These are phyloP conservation scores for Colletotrichum camelliae DNA, from an alignment of 2,329 filamentous ascomycete species.

Conservation along the genomic window DNA sequence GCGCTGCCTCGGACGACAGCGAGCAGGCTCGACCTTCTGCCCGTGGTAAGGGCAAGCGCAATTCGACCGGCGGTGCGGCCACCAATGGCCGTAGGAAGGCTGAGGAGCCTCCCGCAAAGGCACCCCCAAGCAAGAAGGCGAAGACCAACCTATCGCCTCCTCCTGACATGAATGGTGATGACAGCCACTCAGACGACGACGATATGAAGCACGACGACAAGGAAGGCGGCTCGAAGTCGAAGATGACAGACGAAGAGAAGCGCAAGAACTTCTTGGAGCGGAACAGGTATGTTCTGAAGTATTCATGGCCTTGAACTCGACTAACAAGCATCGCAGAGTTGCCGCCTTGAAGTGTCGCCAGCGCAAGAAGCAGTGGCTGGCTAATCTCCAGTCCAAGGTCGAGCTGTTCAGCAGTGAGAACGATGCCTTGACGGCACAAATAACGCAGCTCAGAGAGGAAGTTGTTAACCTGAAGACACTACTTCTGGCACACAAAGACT, in stretches of 20 bases:
- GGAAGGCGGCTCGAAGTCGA: conserved; percentile 65
- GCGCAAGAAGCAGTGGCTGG: conserved; percentile 98
- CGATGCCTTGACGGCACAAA: conserved; percentile 82
- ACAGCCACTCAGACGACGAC: conserved; percentile 44
- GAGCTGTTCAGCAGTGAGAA: conserved; percentile 94
- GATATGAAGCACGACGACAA: conserved; percentile 54
- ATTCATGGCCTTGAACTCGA: neutral
- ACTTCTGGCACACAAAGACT: conserved; percentile 93
- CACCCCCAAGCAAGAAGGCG: conserved; percentile 70
- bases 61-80: conserved; percentile 43
- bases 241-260: conserved; percentile 99
- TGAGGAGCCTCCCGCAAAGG: conserved; percentile 69
- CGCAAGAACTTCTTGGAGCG: conserved; percentile 96
- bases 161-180: conserved; percentile 31
- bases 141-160: conserved; percentile 60
- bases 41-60: conserved; percentile 74
- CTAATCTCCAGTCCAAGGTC: conserved; percentile 92
- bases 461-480: conserved; percentile 94
- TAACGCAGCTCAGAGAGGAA: conserved; percentile 86
- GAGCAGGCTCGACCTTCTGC: conserved; percentile 70
- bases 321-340: conserved; percentile 64
- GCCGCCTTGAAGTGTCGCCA: conserved; percentile 97
- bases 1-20: conserved; percentile 75
- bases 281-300: conserved; percentile 73
- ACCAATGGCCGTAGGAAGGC: conserved; percentile 79